phyloP scores from a whole-genome alignment of 2,329 filamentous ascomycete genomes.

The Macrophomina pseudophaseolina region DNA sequence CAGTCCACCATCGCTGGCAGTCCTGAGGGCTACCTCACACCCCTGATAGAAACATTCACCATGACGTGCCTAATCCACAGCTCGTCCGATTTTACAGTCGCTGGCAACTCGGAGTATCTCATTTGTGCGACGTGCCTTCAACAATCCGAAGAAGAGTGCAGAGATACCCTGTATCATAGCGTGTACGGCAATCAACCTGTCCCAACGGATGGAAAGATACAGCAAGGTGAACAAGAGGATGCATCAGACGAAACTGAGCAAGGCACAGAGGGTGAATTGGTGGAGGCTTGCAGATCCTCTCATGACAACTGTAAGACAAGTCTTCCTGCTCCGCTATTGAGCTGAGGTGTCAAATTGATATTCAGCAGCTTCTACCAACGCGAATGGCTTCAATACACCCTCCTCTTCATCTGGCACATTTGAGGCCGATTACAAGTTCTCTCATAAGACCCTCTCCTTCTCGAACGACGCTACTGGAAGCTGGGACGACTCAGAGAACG shows the following conservation, averaged over 20 bases:
- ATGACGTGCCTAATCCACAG: conserved; percentile 15
- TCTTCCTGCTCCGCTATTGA: not conserved
- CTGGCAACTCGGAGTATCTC: not conserved
- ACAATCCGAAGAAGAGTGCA: not conserved
- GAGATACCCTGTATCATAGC: not conserved
- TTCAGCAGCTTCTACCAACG: not conserved
- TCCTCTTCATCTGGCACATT: conserved; percentile 3
- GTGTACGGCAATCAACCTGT: not conserved
- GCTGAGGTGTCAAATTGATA: conserved; percentile 4
- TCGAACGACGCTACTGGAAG: not conserved
- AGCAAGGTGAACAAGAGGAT: not conserved
- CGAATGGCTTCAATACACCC: not conserved
- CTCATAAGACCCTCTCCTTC: not conserved
- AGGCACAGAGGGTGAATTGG: not conserved
- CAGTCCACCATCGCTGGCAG: conserved; percentile 26
- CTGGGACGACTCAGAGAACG: not conserved
- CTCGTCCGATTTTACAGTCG: not conserved
- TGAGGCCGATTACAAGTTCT: not conserved
- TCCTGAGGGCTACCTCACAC: conserved; percentile 2
- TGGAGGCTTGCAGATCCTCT: not conserved
- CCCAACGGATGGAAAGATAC: not conserved
- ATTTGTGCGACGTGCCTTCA: not conserved
- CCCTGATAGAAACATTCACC: not conserved
- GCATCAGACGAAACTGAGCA: not conserved
- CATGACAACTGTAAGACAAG: conserved; percentile 3